These are phyloP conservation scores for Gossypium herbaceum DNA, from an alignment of 345 rosid genomes.

Conservation along the genomic window DNA sequence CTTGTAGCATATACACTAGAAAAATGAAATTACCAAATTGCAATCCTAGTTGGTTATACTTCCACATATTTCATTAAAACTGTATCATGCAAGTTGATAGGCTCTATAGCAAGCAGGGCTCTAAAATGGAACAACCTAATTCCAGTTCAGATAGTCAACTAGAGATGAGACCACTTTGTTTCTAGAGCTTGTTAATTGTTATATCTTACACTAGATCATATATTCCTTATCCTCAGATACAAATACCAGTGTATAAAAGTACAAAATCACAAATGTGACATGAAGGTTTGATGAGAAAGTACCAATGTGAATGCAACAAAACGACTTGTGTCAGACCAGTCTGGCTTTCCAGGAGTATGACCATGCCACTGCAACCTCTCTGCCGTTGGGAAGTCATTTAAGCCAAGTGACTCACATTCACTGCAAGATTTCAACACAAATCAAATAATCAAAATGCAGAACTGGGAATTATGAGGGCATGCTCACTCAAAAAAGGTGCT, in stretches of 20 bases:
- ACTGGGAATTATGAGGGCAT: neutral
- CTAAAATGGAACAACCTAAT: neutral
- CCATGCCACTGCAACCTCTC: slow-evolving; percentile 96
- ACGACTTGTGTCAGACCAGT: slow-evolving; percentile 91
- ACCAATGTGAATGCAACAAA: slow-evolving; percentile 92
- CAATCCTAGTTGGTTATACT: neutral
- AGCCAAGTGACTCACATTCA: slow-evolving; percentile 85
- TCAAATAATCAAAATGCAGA: slow-evolving; percentile 10
- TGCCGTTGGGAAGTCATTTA: slow-evolving; percentile 83
- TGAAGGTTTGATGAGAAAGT: slow-evolving; percentile 12
- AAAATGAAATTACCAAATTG: neutral
- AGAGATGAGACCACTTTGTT: neutral
- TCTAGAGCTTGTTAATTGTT: neutral
- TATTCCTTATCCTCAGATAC: neutral
- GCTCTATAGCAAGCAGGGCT: neutral
- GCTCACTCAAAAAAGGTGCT: slow-evolving; percentile 21
- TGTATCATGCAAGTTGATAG: neutral
- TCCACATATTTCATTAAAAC: neutral
- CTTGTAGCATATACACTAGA: neutral
- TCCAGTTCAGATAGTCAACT: neutral
- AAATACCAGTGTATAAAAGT: neutral
- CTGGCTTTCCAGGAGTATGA: slow-evolving; percentile 61
- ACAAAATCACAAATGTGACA: neutral
- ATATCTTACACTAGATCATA: neutral
- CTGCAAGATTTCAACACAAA: slow-evolving; percentile 36